Percentiles rank a stretch among this genome's conserved stretches.
These are phyloP conservation scores for Boletus rex-veris DNA, from an alignment of 768 basidiomycete species.

Conservation along the genomic window DNA sequence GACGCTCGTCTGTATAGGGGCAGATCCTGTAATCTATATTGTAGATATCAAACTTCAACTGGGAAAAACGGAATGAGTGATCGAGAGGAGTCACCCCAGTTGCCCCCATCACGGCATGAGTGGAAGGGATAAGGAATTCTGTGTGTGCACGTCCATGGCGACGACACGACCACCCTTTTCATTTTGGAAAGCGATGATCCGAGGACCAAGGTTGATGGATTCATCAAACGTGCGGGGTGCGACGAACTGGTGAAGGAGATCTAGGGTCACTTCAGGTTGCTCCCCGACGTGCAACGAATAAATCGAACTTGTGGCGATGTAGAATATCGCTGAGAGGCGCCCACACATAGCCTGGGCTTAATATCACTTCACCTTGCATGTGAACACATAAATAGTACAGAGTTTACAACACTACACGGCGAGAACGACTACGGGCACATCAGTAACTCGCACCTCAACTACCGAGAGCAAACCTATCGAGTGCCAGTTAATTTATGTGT, in stretches of 20 bases:
- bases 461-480: conserved; percentile 20
- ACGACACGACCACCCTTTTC: not conserved
- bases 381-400: too few relatives aligned
- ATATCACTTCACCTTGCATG: too few relatives aligned
- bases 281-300: not conserved
- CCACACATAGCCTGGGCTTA: too few relatives aligned
- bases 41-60: not conserved
- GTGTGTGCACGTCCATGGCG: not conserved
- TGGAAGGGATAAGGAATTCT: not conserved
- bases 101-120: too few relatives aligned
- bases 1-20: not conserved
- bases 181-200: not conserved
- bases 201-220: not conserved
- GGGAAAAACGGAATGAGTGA: not conserved
- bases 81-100: not conserved
- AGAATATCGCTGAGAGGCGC: too few relatives aligned
- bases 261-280: not conserved
- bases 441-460: not conserved
- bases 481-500: not conserved
- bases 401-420: too few relatives aligned
- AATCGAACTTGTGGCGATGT: not conserved
- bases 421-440: too few relatives aligned
- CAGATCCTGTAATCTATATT: not conserved
- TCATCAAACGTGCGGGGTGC: not conserved
- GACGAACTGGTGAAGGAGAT: not conserved